A percentile compares a stretch with the other conserved stretches of the same genome.
phyloP scores from a whole-genome alignment of 1,139 yeast species.

The Torulaspora pretoriensis region DNA sequence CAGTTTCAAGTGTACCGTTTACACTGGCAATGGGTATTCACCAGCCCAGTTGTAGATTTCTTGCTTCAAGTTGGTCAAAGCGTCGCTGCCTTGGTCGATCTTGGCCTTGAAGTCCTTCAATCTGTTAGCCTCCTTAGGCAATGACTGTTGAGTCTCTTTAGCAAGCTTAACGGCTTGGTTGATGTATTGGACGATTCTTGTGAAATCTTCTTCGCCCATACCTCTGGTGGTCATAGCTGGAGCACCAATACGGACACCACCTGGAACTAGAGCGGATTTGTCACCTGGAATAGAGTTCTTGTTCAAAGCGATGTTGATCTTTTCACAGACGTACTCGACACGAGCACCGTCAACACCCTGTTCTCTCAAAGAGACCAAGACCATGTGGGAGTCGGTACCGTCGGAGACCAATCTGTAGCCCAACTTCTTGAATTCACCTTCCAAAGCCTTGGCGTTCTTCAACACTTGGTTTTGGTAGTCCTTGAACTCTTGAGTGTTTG shows the following conservation, averaged over 20 bases:
- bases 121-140: conserved; percentile 86
- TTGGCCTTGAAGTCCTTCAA: conserved; percentile 88
- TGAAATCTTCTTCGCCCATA: conserved; percentile 80
- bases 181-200: conserved; percentile 75
- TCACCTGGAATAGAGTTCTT: conserved; percentile 98
- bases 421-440: conserved; percentile 59
- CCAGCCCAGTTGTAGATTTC: conserved; percentile 92
- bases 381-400: conserved; percentile 98
- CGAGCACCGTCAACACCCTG: conserved; percentile 96
- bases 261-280: conserved; percentile 95
- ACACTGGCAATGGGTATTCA: conserved; percentile 84
- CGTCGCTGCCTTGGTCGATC: conserved; percentile 65
- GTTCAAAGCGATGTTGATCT: conserved; percentile 91
- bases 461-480: conserved; percentile 86
- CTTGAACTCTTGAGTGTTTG: conserved; percentile 85
- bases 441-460: conserved; percentile 83
- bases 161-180: conserved; percentile 82
- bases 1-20: conserved; percentile 15
- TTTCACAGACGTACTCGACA: conserved; percentile 91
- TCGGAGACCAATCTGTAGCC: conserved; percentile 84
- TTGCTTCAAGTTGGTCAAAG: conserved; percentile 59
- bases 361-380: conserved; percentile 82
- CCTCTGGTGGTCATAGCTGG: conserved; percentile 99
- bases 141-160: conserved; percentile 61
- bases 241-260: conserved; percentile 97